Percentiles rank a stretch among this genome's conserved stretches.
These are phyloP conservation scores for Helminthosporium solani DNA, from an alignment of 2,329 filamentous ascomycete species.

Conservation along the genomic window DNA sequence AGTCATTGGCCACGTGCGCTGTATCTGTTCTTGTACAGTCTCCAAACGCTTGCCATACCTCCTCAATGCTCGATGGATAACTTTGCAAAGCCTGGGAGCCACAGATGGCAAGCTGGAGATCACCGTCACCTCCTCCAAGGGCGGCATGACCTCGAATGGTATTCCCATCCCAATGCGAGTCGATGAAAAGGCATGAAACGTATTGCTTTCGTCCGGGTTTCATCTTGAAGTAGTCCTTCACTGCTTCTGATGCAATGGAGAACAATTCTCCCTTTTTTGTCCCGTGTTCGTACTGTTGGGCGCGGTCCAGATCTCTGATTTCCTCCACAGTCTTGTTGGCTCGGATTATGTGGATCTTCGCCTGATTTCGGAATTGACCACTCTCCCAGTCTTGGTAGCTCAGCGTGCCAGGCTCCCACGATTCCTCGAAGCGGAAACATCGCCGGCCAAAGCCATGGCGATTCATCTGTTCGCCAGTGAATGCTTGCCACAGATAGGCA, in stretches of 20 bases:
- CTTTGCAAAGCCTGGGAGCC: slow-evolving; percentile 90
- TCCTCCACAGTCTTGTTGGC: slow-evolving; percentile 82
- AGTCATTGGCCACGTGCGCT: slow-evolving; percentile 77
- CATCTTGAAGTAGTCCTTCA: slow-evolving; percentile 74
- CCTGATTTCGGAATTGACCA: slow-evolving; percentile 81
- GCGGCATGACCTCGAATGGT: slow-evolving; percentile 79
- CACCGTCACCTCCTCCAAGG: slow-evolving; percentile 71
- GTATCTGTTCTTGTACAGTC: slow-evolving; percentile 90
- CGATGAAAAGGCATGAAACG: slow-evolving; percentile 81
- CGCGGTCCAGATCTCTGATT: slow-evolving; percentile 72
- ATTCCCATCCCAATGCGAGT: slow-evolving; percentile 77
- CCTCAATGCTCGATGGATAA: slow-evolving; percentile 85
- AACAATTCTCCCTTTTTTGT: slow-evolving; percentile 73
- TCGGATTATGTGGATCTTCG: slow-evolving; percentile 83
- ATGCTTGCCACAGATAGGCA: slow-evolving; percentile 95
- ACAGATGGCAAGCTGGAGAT: slow-evolving; percentile 81
- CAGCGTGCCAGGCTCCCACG: slow-evolving; percentile 83
- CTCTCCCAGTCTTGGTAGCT: slow-evolving; percentile 71
- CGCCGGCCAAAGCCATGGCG: slow-evolving; percentile 83
- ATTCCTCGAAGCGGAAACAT: slow-evolving; percentile 88
- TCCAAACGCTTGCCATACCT: slow-evolving; percentile 82
- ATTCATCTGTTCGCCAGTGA: slow-evolving; percentile 95
- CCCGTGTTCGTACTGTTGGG: slow-evolving; percentile 73
- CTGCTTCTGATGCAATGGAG: slow-evolving; percentile 72
- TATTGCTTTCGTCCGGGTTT: slow-evolving; percentile 79